Conservation (phyloP, 1,284 basidiomycete genomes). For the Agaricales sp. region DNA sequence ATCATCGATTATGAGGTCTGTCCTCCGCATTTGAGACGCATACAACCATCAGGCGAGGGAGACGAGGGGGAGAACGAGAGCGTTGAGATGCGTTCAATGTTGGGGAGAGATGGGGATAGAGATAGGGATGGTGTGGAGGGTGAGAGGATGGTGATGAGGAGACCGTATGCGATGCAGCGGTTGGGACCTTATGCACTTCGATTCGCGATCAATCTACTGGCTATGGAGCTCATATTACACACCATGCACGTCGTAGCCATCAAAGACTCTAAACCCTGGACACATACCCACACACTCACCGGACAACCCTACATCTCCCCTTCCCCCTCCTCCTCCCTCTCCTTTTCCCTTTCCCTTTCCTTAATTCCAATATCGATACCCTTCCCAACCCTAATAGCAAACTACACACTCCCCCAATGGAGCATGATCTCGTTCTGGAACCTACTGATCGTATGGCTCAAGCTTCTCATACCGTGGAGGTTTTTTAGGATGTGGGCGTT, state of each 20-base stretch:
- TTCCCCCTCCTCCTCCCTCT: not conserved
- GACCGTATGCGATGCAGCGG: conserved; percentile 28
- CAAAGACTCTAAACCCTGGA: conserved; percentile 79
- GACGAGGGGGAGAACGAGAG: not conserved
- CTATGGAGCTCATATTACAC: conserved; percentile 90
- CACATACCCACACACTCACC: no score
- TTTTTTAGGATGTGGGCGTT: conserved; percentile 97
- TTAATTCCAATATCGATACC: not conserved
- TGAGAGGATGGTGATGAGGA: no score
- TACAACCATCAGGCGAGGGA: not conserved
- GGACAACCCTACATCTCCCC: conserved; percentile 18
- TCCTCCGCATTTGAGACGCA: conserved; percentile 3
- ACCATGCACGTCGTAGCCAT: conserved; percentile 97
- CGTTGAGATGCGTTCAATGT: conserved; percentile 24
- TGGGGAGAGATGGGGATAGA: not conserved
- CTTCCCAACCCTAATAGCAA: not conserved
- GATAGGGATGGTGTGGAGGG: no score
- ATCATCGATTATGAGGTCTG: conserved; percentile 25
- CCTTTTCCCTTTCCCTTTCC: not conserved
- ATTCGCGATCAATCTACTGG: conserved; percentile 64
- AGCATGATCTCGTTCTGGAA: conserved; percentile 98
- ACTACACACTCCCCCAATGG: conserved; percentile 71
- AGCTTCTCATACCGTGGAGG: conserved; percentile 96
- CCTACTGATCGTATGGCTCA: conserved; percentile 92
- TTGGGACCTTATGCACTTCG: conserved; percentile 55